These are phyloP conservation scores for Aspergillus ostianus DNA, from an alignment of 495 filamentous ascomycete species.

Conservation along the genomic window DNA sequence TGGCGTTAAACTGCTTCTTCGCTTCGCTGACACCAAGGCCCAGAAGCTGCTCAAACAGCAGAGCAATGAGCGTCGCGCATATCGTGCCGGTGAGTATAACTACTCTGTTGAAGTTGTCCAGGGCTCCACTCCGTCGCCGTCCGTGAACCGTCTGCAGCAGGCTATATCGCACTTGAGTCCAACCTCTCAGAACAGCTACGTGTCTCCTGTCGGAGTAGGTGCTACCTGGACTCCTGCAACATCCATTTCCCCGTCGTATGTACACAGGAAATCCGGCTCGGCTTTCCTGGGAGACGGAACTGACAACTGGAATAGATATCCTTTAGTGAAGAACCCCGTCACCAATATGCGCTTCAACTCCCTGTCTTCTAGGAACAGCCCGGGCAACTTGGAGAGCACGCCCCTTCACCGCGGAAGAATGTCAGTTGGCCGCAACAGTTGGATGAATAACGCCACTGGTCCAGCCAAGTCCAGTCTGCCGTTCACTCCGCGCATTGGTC, in stretches of 20 bases:
- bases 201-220: slow-evolving; percentile 39
- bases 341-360: slow-evolving; percentile 30
- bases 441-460: slow-evolving; percentile 30
- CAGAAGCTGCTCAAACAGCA: slow-evolving; percentile 95
- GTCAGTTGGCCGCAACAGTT: slow-evolving; percentile 26
- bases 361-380: slow-evolving; percentile 30
- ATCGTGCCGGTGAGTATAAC: slow-evolving; percentile 94
- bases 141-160: slow-evolving; percentile 32
- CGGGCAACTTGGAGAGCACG: slow-evolving; percentile 31
- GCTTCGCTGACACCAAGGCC: slow-evolving; percentile 92
- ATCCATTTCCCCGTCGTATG: slow-evolving; percentile 51
- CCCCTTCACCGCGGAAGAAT: slow-evolving; percentile 28
- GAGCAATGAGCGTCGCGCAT: slow-evolving; percentile 87
- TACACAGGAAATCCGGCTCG: slow-evolving; percentile 4
- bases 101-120: slow-evolving; percentile 50
- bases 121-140: slow-evolving; percentile 42
- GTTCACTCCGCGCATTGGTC: slow-evolving; percentile 23
- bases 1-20: slow-evolving; percentile 80
- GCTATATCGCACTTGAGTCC: slow-evolving; percentile 36
- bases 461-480: slow-evolving; percentile 36
- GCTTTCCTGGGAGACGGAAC: slow-evolving; percentile 5
- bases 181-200: slow-evolving; percentile 41
- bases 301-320: slow-evolving; percentile 34
- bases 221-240: slow-evolving; percentile 48
- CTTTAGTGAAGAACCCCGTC: slow-evolving; percentile 35